A percentile compares a stretch with the other conserved stretches of the same genome.
Evolutionary conservation across 306 rosid species (phyloP).

Genomic region (Citrullus mucosospermus): DNA sequence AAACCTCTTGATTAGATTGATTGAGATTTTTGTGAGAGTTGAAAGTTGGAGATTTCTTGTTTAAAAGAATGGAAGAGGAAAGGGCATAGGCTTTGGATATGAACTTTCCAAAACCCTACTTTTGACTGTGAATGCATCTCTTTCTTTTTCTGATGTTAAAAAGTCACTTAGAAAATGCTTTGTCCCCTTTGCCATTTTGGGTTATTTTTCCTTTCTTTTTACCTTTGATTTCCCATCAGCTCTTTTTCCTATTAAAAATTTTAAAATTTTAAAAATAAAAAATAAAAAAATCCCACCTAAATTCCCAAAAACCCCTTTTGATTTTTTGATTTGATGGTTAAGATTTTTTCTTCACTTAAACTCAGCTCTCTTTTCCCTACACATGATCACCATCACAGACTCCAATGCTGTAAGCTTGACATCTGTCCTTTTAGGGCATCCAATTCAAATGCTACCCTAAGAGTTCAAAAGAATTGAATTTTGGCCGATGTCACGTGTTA

Average conservation of each 20-base stretch:
- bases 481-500: no score
- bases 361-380: not conserved
- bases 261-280: no score
- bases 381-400: conserved; percentile 12
- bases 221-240: not conserved
- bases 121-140: not conserved
- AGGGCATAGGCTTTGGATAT: not conserved
- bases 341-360: conserved; percentile 14
- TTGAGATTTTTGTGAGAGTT: not conserved
- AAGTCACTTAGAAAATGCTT: conserved; percentile 19
- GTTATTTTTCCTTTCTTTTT: not conserved
- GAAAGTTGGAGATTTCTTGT: not conserved
- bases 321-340: conserved; percentile 47
- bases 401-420: conserved; percentile 13
- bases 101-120: not conserved
- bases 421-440: not conserved
- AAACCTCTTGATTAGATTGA: conserved; percentile 6
- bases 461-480: no score
- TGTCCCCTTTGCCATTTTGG: conserved; percentile 13
- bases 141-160: conserved; percentile 15
- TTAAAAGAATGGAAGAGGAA: not conserved
- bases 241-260: not conserved
- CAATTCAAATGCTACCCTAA: no score
- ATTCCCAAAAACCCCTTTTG: conserved; percentile 10
- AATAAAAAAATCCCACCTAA: not conserved